These are phyloP conservation scores for Phycomyces blakesleeanus DNA, from an alignment of 192 early-diverging fungal genomes.

Conservation along the genomic window DNA sequence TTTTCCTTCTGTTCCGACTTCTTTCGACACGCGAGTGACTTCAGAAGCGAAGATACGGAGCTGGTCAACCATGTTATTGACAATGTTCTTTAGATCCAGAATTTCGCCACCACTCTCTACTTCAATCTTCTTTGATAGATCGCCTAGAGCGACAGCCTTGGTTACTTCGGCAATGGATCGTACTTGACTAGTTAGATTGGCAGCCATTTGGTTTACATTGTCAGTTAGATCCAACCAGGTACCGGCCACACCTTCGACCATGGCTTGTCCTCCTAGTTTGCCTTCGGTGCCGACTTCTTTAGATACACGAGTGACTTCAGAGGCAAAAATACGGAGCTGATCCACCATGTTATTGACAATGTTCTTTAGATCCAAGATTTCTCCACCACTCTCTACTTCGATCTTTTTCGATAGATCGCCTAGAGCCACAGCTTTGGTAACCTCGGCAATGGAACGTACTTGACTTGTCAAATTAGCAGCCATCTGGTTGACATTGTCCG, in stretches of 20 bases:
- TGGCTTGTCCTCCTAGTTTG: slow-evolving; percentile 55
- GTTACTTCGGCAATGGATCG: slow-evolving; percentile 59
- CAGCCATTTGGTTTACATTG: slow-evolving; percentile 45
- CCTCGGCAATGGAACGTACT: slow-evolving; percentile 49
- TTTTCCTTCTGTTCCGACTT: slow-evolving; percentile 44
- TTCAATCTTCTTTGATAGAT: slow-evolving; percentile 56
- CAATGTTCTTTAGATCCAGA: slow-evolving; percentile 57
- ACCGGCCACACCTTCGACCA: slow-evolving; percentile 31
- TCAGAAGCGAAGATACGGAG: slow-evolving; percentile 39
- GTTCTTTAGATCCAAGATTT: slow-evolving; percentile 51
- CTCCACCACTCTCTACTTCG: slow-evolving; percentile 44
- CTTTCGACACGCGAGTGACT: slow-evolving; percentile 21
- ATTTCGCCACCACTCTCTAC: slow-evolving; percentile 62
- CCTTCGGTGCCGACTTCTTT: slow-evolving; percentile 69
- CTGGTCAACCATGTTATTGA: slow-evolving; percentile 68
- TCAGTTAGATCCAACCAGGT: slow-evolving; percentile 44
- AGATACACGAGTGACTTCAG: slow-evolving; percentile 68
- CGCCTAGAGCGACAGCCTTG: slow-evolving; percentile 55
- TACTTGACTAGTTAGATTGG: slow-evolving; percentile 52
- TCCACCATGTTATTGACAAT: slow-evolving; percentile 50
- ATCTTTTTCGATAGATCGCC: slow-evolving; percentile 48
- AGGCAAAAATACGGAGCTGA: slow-evolving; percentile 39
- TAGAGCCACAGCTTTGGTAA: slow-evolving; percentile 44
- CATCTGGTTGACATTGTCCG: neutral
- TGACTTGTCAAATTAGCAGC: slow-evolving; percentile 28